A percentile compares a stretch with the other conserved stretches of the same genome.
Evolutionary conservation across 2,329 filamentous ascomycete species (phyloP).

Genomic region (Arthrobotrys pseudoclavata): DNA sequence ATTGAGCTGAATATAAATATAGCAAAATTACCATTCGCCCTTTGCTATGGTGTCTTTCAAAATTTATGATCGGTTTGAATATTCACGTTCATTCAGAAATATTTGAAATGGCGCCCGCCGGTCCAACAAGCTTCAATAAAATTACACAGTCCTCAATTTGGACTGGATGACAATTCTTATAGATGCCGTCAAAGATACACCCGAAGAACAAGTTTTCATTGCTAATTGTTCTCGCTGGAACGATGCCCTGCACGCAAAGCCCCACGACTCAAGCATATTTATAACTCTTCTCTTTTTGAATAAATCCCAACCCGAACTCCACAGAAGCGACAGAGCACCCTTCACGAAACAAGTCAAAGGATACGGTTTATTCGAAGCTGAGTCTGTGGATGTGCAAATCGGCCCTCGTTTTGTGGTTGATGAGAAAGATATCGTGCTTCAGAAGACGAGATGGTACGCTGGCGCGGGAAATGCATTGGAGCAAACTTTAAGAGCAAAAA

Average conservation of each 20-base stretch:
- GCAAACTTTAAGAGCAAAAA: neutral
- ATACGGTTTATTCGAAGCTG: neutral
- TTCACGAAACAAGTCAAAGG: neutral
- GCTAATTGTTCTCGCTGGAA: neutral
- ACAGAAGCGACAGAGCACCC: neutral
- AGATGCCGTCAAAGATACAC: neutral
- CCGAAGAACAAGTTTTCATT: neutral
- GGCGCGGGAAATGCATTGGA: neutral
- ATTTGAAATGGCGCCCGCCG: neutral
- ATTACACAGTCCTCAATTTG: neutral
- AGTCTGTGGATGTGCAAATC: neutral
- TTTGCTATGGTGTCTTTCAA: too few relatives aligned
- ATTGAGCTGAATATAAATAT: too few relatives aligned
- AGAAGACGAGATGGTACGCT: conserved; percentile 4
- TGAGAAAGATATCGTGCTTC: neutral
- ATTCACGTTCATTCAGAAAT: too few relatives aligned
- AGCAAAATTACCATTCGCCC: too few relatives aligned
- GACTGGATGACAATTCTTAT: conserved; percentile 1
- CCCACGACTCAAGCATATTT: neutral
- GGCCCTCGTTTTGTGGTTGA: neutral
- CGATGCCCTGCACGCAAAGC: neutral
- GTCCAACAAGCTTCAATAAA: neutral
- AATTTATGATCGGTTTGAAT: too few relatives aligned
- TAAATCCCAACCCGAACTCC: neutral
- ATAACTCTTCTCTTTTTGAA: neutral